Percentiles rank a stretch among this genome's conserved stretches.
These are phyloP conservation scores for Colletotrichum musae DNA, from an alignment of 2,329 filamentous ascomycete species.

Conservation along the genomic window DNA sequence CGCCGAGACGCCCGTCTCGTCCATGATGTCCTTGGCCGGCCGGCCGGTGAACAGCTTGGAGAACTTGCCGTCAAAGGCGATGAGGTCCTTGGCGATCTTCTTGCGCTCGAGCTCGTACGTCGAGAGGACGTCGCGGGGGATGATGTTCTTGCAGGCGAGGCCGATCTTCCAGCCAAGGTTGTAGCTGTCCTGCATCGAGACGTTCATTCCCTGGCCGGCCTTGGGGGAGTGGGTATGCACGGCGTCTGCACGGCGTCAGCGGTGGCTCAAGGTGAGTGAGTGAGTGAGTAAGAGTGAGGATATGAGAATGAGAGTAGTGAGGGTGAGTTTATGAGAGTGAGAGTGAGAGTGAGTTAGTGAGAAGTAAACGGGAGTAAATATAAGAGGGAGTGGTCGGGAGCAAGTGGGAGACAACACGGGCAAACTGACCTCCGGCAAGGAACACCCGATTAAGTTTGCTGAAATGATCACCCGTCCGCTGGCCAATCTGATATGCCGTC, in stretches of 20 bases:
- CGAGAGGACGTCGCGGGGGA: slow-evolving; percentile 58
- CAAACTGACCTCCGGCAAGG: slow-evolving; percentile 65
- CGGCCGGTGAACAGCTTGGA: slow-evolving; percentile 69
- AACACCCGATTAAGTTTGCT: slow-evolving; percentile 73
- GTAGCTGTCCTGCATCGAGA: slow-evolving; percentile 76
- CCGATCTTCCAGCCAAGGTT: slow-evolving; percentile 73
- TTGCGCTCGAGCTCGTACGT: slow-evolving; percentile 69
- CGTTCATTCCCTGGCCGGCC: slow-evolving; percentile 81
- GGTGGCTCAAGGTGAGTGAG: no score
- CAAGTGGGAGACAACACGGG: no score
- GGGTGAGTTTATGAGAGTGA: no score
- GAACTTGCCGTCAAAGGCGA: slow-evolving; percentile 73
- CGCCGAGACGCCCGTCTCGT: slow-evolving; percentile 73
- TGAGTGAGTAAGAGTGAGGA: no score
- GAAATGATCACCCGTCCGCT: slow-evolving; percentile 73
- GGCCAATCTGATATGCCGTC: slow-evolving; percentile 78
- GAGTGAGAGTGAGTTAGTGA: no score
- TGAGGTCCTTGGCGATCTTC: slow-evolving; percentile 69
- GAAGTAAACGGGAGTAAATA: no score
- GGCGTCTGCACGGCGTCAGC: slow-evolving; percentile 61
- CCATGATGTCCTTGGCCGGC: slow-evolving; percentile 71
- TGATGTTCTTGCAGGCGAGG: slow-evolving; percentile 59
- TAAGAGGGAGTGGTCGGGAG: no score
- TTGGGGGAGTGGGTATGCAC: slow-evolving; percentile 71
- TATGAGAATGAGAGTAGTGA: no score